Evolutionary conservation across 1,284 basidiomycete genomes (phyloP).

Genomic region (Cutaneotrichosporon mucoides): DNA sequence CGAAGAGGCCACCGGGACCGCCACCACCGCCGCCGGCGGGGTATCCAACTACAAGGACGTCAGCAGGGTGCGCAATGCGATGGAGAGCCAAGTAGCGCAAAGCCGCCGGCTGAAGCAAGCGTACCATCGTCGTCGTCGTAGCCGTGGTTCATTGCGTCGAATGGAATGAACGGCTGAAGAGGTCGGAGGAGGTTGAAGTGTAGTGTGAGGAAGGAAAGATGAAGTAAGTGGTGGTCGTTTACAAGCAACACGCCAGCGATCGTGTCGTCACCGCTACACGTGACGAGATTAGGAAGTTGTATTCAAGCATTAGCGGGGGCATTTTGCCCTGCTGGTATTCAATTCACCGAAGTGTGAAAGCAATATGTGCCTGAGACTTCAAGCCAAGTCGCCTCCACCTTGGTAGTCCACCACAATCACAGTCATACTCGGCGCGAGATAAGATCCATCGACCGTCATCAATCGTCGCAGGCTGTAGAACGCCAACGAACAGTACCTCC

Average conservation of each 20-base stretch:
- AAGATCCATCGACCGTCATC: no score
- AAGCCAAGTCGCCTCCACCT: no score
- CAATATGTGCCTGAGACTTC: no score
- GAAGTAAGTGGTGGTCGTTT: background rate
- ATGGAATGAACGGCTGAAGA: no score
- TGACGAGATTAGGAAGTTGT: background rate
- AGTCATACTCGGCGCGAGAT: no score
- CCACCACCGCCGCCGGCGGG: background rate
- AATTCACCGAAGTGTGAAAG: no score
- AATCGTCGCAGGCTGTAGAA: no score
- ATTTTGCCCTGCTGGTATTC: background rate
- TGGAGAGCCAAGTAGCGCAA: no score
- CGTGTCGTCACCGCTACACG: constrained; percentile 15
- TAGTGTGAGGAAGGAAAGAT: background rate
- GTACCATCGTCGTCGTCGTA: constrained; percentile 44
- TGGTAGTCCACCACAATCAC: no score
- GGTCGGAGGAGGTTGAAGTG: background rate
- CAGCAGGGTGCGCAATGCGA: no score
- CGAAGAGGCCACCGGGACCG: constrained; percentile 28
- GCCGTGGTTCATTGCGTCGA: constrained; percentile 45
- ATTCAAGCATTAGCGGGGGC: background rate
- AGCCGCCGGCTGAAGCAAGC: background rate
- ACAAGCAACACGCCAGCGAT: constrained; percentile 5
- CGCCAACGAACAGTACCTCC: no score
- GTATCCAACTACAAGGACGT: no score